A percentile compares a stretch with the other conserved stretches of the same genome.
Evolutionary conservation across 495 filamentous ascomycete species (phyloP).

Genomic region (Penicillium soppii): DNA sequence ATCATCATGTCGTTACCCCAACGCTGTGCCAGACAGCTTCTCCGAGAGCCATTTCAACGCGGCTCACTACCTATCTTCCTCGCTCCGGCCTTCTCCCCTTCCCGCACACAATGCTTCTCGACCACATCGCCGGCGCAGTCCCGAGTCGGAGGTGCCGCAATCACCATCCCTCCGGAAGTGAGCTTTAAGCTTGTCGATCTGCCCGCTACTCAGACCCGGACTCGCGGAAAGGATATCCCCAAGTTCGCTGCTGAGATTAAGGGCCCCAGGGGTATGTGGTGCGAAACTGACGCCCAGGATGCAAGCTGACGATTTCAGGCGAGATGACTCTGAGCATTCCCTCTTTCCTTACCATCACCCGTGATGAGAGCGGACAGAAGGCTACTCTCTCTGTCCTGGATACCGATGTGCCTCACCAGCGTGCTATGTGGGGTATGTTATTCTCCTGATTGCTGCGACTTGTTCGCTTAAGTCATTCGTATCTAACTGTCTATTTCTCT

Average conservation of each 20-base stretch:
- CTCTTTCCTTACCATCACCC: slow-evolving; percentile 66
- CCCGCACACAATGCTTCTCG: slow-evolving; percentile 65
- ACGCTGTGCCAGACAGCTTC: slow-evolving; percentile 44
- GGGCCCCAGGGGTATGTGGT: slow-evolving; percentile 67
- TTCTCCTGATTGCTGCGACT: neutral
- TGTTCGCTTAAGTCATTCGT: neutral
- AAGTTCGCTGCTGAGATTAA: slow-evolving; percentile 62
- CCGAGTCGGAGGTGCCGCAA: slow-evolving; percentile 77
- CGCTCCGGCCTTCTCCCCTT: slow-evolving; percentile 65
- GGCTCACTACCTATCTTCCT: slow-evolving; percentile 66
- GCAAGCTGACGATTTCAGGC: slow-evolving; percentile 40
- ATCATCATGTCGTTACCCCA: slow-evolving; percentile 40
- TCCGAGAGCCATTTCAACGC: slow-evolving; percentile 31
- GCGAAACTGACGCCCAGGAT: neutral
- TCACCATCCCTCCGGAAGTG: slow-evolving; percentile 83
- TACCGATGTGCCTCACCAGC: slow-evolving; percentile 63
- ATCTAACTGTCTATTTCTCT: slow-evolving; percentile 10
- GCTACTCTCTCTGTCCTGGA: slow-evolving; percentile 68
- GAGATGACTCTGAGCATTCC: slow-evolving; percentile 72
- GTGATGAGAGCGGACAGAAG: slow-evolving; percentile 58
- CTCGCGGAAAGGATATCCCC: slow-evolving; percentile 52
- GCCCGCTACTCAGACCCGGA: slow-evolving; percentile 48
- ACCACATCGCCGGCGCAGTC: slow-evolving; percentile 63
- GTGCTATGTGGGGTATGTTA: slow-evolving; percentile 93
- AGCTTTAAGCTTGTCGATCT: slow-evolving; percentile 63